phyloP scores from a whole-genome alignment of 1,139 yeast genomes.

The Hemisphaericaspora subhashii region DNA sequence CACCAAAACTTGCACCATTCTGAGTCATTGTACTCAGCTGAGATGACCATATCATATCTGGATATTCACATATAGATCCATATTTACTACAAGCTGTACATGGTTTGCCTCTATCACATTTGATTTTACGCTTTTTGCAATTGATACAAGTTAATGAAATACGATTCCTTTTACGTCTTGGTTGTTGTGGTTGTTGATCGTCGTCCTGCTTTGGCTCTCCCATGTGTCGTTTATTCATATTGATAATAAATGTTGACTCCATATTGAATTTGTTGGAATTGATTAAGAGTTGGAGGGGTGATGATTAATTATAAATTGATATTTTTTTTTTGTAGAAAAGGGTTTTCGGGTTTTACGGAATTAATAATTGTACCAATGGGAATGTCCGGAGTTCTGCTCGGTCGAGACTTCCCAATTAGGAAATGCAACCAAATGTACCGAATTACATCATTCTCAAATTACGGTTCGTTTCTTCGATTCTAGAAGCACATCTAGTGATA shows the following conservation, averaged over 20 bases:
- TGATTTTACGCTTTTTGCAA: slow-evolving; percentile 43
- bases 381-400: background rate
- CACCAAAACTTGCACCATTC: background rate
- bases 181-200: too few relatives aligned
- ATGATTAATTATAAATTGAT: background rate
- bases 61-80: slow-evolving; percentile 32
- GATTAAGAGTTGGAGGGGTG: background rate
- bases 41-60: slow-evolving; percentile 20
- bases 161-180: slow-evolving; percentile 24
- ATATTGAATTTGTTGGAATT: background rate
- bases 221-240: background rate
- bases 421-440: too few relatives aligned
- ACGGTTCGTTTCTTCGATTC: too few relatives aligned
- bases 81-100: slow-evolving; percentile 33
- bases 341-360: background rate
- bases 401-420: slow-evolving; percentile 1
- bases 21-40: background rate
- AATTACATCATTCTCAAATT: too few relatives aligned
- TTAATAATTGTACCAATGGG: background rate
- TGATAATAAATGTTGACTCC: background rate
- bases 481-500: too few relatives aligned
- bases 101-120: slow-evolving; percentile 32
- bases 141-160: slow-evolving; percentile 36
- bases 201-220: background rate
- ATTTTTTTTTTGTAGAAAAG: background rate